Conservation (phyloP, 2,329 filamentous ascomycete genomes). For the Fusarium transvaalense region DNA sequence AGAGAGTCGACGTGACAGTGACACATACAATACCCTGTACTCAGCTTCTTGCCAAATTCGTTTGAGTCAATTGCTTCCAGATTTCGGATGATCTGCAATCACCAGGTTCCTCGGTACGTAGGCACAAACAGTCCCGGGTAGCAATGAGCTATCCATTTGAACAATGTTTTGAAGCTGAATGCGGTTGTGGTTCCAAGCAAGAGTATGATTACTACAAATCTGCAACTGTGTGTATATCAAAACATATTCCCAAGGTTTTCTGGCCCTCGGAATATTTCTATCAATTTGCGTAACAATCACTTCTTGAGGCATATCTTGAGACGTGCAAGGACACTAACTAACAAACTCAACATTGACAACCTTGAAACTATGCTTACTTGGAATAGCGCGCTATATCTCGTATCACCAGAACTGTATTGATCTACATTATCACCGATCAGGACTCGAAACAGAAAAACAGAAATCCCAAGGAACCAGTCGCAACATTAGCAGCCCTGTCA, state of each 20-base stretch:
- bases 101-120: background rate
- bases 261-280: background rate
- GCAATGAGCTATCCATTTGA: background rate
- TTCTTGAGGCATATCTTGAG: background rate
- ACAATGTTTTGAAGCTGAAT: background rate
- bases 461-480: constrained; percentile 6
- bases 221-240: background rate
- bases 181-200: background rate
- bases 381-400: background rate
- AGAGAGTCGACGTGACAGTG: background rate
- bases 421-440: background rate
- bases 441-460: constrained; percentile 1
- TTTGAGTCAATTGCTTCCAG: background rate
- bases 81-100: background rate
- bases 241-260: no score
- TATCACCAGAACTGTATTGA: background rate
- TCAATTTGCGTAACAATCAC: background rate
- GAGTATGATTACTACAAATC: background rate
- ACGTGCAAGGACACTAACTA: background rate
- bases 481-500: constrained; percentile 4
- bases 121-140: constrained; percentile 32
- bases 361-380: constrained; percentile 38
- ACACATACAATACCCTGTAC: background rate
- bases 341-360: constrained; percentile 7
- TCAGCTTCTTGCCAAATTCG: background rate